phyloP scores from a whole-genome alignment of 257 asterid species.

The Capsicum baccatum region DNA sequence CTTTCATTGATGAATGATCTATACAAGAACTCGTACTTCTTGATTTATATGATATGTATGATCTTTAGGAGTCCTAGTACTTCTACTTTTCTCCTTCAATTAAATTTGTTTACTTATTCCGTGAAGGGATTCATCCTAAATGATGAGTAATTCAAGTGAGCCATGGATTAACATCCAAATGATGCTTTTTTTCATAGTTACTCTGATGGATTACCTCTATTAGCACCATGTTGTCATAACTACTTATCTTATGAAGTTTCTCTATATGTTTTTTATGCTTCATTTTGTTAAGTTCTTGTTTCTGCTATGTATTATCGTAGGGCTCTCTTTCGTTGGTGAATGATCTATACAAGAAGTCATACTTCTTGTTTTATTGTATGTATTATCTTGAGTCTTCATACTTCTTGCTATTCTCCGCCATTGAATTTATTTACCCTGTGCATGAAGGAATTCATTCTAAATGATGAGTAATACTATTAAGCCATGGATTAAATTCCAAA shows the following conservation, averaged over 20 bases:
- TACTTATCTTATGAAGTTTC: too few species aligned
- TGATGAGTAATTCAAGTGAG: slow-evolving; percentile 10
- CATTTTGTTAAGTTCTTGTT: too few species aligned
- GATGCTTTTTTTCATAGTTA: background rate
- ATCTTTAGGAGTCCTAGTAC: background rate
- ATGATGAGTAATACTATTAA: slow-evolving; percentile 6
- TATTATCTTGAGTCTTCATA: background rate
- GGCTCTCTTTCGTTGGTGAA: background rate
- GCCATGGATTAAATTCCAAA: slow-evolving; percentile 17
- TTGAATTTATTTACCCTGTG: background rate
- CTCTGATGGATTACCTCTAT: background rate
- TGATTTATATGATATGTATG: background rate
- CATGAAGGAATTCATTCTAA: slow-evolving; percentile 1
- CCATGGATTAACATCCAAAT: slow-evolving; percentile 22
- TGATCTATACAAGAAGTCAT: background rate
- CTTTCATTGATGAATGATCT: background rate
- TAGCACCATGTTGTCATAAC: background rate
- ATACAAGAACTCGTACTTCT: background rate
- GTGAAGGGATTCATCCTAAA: slow-evolving; percentile 3
- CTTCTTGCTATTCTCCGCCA: background rate
- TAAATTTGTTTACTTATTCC: background rate
- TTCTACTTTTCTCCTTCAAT: background rate
- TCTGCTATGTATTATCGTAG: background rate
- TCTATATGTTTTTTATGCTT: too few species aligned
- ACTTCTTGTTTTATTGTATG: too few species aligned